A percentile compares a stretch with the other conserved stretches of the same genome.
phyloP scores from a whole-genome alignment of 176 grass and related monocot species.

The Aegilops tauschii region DNA sequence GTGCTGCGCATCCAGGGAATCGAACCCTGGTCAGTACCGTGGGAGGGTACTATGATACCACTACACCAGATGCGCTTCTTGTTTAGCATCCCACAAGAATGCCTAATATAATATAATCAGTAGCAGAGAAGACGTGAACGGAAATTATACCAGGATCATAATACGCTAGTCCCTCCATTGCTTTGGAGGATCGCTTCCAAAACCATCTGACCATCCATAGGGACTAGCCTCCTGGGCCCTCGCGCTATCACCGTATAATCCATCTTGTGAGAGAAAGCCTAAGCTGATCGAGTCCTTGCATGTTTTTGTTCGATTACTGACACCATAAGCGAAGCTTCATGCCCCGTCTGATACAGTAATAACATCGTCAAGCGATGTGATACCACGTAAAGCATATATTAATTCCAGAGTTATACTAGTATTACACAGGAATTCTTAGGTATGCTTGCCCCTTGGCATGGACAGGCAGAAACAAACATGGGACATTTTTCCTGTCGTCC shows the following conservation, averaged over 20 bases:
- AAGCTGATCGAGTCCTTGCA: too few species aligned
- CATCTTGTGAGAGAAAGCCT: too few species aligned
- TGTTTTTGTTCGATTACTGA: too few species aligned
- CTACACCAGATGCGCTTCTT: slow-evolving; percentile 83
- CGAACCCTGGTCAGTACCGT: slow-evolving; percentile 90
- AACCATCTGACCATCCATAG: too few species aligned
- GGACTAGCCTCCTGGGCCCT: too few species aligned
- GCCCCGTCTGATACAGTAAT: neutral
- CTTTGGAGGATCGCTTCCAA: neutral
- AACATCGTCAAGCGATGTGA: neutral
- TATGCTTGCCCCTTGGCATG: neutral
- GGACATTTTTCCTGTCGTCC: neutral
- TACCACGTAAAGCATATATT: neutral
- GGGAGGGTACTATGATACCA: slow-evolving; percentile 99
- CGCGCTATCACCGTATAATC: too few species aligned
- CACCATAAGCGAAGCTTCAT: neutral
- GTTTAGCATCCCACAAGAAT: fast-evolving
- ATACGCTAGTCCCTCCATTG: neutral
- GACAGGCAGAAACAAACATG: neutral
- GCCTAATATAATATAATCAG: too few species aligned
- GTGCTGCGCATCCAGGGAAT: slow-evolving; percentile 65
- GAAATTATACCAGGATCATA: too few species aligned
- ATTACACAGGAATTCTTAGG: neutral
- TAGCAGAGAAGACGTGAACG: too few species aligned
- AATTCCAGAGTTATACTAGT: neutral